Evolutionary conservation across 495 filamentous ascomycete species (phyloP).

Genomic region (Podospora comata): DNA sequence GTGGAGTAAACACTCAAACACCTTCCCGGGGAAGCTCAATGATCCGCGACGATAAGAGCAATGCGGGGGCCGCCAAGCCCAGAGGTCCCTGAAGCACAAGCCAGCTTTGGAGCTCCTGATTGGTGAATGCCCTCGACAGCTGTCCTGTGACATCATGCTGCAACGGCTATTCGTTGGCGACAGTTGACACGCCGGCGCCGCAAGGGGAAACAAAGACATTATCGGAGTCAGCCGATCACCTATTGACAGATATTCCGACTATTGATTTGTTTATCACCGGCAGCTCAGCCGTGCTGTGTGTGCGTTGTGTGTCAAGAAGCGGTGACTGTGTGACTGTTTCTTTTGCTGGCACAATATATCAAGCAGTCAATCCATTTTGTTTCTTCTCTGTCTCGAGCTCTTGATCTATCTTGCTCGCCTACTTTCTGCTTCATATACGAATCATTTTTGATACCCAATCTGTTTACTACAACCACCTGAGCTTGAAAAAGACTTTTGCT

Average conservation of each 20-base stretch:
- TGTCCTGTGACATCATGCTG: conserved; percentile 32
- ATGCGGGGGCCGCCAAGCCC: background rate
- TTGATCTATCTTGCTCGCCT: background rate
- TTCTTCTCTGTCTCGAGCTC: background rate
- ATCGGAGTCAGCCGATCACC: conserved; percentile 9
- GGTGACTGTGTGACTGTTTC: conserved; percentile 18
- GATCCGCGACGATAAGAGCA: background rate
- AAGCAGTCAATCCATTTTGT: background rate
- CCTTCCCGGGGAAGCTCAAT: background rate
- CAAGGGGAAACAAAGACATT: background rate
- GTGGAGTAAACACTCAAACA: background rate
- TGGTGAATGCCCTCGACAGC: background rate
- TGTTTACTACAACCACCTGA: background rate
- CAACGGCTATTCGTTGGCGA: conserved; percentile 23
- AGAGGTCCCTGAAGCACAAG: background rate
- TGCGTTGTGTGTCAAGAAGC: conserved; percentile 10
- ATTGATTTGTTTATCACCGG: background rate
- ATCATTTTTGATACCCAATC: background rate
- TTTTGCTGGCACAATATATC: background rate
- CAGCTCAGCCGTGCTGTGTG: background rate
- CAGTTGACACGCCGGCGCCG: background rate
- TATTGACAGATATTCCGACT: conserved; percentile 1
- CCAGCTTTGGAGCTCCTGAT: conserved; percentile 3
- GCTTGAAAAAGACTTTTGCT: background rate
- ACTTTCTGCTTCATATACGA: background rate